These are phyloP conservation scores for Pseudogymnoascus sp. DNA, from an alignment of 2,329 filamentous ascomycete genomes.

Conservation along the genomic window DNA sequence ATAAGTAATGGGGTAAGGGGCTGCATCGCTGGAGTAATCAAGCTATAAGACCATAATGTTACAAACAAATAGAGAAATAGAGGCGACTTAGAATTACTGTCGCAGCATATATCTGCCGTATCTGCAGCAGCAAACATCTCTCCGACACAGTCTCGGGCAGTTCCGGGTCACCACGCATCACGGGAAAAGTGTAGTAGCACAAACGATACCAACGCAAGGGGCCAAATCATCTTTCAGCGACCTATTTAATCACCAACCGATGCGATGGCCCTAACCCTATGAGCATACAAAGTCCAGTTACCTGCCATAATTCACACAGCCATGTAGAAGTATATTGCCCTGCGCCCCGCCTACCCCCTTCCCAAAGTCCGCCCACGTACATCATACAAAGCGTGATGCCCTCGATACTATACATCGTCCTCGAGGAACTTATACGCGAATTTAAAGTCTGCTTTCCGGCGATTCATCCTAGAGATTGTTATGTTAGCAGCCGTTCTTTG, in stretches of 20 bases:
- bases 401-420: slow-evolving; percentile 75
- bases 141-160: neutral
- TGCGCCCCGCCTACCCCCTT: neutral
- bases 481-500: slow-evolving; percentile 4
- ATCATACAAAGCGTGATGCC: slow-evolving; percentile 36
- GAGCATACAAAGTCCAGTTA: slow-evolving; percentile 6
- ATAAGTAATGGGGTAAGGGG: slow-evolving; percentile 82
- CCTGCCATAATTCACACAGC: slow-evolving; percentile 6
- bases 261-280: neutral
- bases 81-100: neutral
- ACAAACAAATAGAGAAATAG: neutral
- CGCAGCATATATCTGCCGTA: neutral
- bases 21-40: slow-evolving; percentile 47
- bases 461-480: slow-evolving; percentile 73
- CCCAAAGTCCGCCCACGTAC: neutral
- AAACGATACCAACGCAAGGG: neutral
- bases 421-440: slow-evolving; percentile 97
- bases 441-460: slow-evolving; percentile 94
- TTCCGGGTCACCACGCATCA: neutral
- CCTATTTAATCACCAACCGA: neutral
- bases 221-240: neutral
- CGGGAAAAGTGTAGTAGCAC: neutral
- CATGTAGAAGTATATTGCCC: slow-evolving; percentile 8
- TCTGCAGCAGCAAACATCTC: neutral
- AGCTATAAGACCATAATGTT: slow-evolving; percentile 11